These are phyloP conservation scores for Cyberlindnera xylosilytica DNA, from an alignment of 805 yeast genomes.

Conservation along the genomic window DNA sequence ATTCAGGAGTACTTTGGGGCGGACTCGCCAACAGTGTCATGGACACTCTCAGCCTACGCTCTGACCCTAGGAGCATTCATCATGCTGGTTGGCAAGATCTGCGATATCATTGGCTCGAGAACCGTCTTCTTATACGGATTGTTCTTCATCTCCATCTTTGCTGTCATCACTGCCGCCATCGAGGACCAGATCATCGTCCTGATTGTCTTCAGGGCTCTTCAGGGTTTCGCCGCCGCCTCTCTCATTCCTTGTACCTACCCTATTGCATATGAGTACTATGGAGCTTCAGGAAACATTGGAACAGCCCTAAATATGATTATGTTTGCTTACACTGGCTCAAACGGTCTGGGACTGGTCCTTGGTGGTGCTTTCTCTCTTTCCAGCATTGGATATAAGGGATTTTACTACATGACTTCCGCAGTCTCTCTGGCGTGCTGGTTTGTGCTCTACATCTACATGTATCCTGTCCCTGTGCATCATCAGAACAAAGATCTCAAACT, in stretches of 20 bases:
- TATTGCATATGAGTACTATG: conserved; percentile 29
- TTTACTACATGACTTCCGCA: conserved; percentile 38
- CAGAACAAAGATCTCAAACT: conserved; percentile 12
- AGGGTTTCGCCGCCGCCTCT: conserved; percentile 42
- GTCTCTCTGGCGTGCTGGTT: conserved; percentile 21
- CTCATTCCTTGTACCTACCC: conserved; percentile 37
- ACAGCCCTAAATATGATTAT: conserved; percentile 28
- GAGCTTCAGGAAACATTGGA: conserved; percentile 25
- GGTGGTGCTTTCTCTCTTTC: conserved; percentile 44
- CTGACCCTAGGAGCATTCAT: conserved; percentile 45
- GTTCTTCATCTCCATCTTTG: conserved; percentile 23
- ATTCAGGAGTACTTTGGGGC: conserved; percentile 5
- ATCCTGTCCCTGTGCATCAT: conserved; percentile 10
- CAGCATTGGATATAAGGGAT: conserved; percentile 36
- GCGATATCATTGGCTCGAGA: conserved; percentile 37
- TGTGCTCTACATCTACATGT: conserved; percentile 30
- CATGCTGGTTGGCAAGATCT: conserved; percentile 37
- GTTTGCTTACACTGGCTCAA: conserved; percentile 28
- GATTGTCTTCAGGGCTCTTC: conserved; percentile 42
- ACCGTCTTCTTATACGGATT: conserved; percentile 27
- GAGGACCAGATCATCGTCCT: conserved; percentile 32
- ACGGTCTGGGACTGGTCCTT: conserved; percentile 38
- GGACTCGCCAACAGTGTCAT: conserved; percentile 31
- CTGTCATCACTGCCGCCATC: conserved; percentile 36
- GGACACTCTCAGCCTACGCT: conserved; percentile 44